These are phyloP conservation scores for Stevia rebaudiana DNA, from an alignment of 140 eudicot species.

Conservation along the genomic window DNA sequence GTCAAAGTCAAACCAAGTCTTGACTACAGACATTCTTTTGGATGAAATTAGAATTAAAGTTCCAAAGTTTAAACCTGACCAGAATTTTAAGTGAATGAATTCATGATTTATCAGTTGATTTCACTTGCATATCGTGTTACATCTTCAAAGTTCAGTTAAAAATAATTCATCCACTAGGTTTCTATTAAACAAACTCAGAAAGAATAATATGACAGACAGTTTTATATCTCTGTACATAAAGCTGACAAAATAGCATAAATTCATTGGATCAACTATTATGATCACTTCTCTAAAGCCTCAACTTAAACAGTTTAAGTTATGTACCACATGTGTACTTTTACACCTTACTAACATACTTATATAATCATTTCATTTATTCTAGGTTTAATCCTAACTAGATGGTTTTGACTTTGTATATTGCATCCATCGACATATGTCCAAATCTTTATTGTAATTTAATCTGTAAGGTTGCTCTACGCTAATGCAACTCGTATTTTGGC, in stretches of 20 bases:
- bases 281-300: not conserved
- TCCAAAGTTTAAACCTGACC: not conserved
- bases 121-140: not conserved
- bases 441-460: conserved; percentile 4
- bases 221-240: not conserved
- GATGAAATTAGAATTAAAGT: not conserved
- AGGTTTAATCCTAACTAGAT: conserved; percentile 13
- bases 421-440: not conserved
- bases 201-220: not conserved
- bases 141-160: not conserved
- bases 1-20: not conserved
- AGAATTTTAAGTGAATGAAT: not conserved
- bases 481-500: not conserved
- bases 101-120: conserved; percentile 1
- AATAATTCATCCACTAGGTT: conserved; percentile 1
- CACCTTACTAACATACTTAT: not conserved
- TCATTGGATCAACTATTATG: not conserved
- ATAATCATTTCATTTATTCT: conserved; percentile 6
- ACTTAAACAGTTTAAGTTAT: not conserved
- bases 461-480: not conserved
- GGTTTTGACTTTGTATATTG: not conserved
- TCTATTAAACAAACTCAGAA: not conserved
- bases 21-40: not conserved
- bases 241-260: not conserved
- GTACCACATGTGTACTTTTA: not conserved